Evolutionary conservation across 2,329 filamentous ascomycete genomes (phyloP).

Genomic region (Colletotrichum tabaci): DNA sequence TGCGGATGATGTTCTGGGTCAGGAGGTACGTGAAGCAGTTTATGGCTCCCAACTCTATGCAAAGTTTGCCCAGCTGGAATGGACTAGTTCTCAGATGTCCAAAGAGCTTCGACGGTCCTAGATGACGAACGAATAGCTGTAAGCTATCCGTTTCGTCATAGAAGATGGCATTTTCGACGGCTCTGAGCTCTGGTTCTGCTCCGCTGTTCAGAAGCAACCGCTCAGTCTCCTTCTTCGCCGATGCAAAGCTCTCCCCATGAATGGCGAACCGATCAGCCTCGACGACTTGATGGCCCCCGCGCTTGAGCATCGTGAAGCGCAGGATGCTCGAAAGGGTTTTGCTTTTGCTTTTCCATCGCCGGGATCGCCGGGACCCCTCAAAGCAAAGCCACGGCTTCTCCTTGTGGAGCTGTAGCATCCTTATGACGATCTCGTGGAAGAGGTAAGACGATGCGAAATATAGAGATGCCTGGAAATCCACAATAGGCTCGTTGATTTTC

Average conservation of each 20-base stretch:
- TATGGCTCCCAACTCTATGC: too few relatives aligned
- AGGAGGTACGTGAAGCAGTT: too few relatives aligned
- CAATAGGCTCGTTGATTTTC: background rate
- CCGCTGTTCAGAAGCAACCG: background rate
- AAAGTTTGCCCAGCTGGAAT: too few relatives aligned
- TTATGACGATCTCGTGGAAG: background rate
- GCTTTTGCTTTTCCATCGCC: background rate
- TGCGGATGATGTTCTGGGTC: too few relatives aligned
- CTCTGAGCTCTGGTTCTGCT: background rate
- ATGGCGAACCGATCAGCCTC: background rate
- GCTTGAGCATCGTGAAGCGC: background rate
- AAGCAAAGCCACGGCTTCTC: background rate
- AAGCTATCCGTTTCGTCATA: background rate
- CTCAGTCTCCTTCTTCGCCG: background rate
- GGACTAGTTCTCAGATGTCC: too few relatives aligned
- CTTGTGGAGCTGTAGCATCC: background rate
- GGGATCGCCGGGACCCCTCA: background rate
- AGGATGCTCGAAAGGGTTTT: background rate
- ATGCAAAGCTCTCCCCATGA: background rate
- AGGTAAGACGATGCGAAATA: background rate
- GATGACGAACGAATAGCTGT: background rate
- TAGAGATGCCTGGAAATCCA: background rate
- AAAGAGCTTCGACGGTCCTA: background rate
- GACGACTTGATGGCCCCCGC: background rate
- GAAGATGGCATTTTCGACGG: background rate